Evolutionary conservation across 129 eudicot genomes (phyloP).

Genomic region (Lactuca saligna): DNA sequence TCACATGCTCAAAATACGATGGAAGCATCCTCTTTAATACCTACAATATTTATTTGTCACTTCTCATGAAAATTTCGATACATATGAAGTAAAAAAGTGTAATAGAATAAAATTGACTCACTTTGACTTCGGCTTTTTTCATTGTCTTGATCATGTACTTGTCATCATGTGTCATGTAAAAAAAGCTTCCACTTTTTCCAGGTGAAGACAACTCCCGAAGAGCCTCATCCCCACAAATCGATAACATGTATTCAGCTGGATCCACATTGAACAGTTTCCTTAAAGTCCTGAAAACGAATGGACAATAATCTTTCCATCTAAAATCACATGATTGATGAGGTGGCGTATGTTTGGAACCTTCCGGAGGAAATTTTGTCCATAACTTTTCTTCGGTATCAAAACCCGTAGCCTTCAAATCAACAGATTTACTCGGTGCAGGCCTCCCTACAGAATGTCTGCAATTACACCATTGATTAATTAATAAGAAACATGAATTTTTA

Average conservation of each 20-base stretch:
- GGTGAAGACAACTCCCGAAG: slow-evolving; percentile 96
- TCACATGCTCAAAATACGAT: slow-evolving; percentile 74
- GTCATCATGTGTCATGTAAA: slow-evolving; percentile 89
- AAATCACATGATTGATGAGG: slow-evolving; percentile 87
- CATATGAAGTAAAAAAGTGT: neutral
- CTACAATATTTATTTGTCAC: slow-evolving; percentile 33
- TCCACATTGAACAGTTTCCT: slow-evolving; percentile 84
- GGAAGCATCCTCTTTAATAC: slow-evolving; percentile 92
- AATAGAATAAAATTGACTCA: slow-evolving; percentile 32
- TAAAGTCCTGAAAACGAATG: slow-evolving; percentile 80
- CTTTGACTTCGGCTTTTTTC: slow-evolving; percentile 91
- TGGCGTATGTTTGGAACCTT: slow-evolving; percentile 87
- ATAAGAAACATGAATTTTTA: slow-evolving; percentile 10
- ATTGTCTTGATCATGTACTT: slow-evolving; percentile 93
- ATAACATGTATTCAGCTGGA: slow-evolving; percentile 92
- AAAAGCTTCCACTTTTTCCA: slow-evolving; percentile 97
- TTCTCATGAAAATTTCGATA: neutral
- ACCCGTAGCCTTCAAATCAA: slow-evolving; percentile 56
- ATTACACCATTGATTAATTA: slow-evolving; percentile 28
- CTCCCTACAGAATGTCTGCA: slow-evolving; percentile 87
- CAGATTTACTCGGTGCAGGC: slow-evolving; percentile 58
- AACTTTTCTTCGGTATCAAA: slow-evolving; percentile 73
- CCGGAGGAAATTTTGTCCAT: slow-evolving; percentile 82
- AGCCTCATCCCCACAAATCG: slow-evolving; percentile 88
- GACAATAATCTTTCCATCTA: slow-evolving; percentile 86